Evolutionary conservation across 2,329 filamentous ascomycete species (phyloP).

Genomic region (Sphaerulina populicola): DNA sequence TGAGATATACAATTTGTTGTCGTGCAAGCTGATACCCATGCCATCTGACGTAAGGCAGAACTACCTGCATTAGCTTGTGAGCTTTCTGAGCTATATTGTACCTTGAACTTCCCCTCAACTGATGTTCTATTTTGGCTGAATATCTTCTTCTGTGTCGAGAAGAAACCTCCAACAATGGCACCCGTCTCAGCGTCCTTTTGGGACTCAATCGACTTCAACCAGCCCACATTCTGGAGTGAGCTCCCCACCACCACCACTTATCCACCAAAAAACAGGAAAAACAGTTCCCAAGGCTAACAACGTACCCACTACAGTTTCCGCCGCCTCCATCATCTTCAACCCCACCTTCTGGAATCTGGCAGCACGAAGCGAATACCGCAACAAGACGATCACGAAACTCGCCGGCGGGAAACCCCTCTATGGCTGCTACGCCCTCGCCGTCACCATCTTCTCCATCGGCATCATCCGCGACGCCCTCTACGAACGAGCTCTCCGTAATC

Average conservation of each 20-base stretch:
- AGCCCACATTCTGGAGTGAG: slow-evolving; percentile 43
- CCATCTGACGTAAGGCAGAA: neutral
- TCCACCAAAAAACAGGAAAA: neutral
- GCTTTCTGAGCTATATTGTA: neutral
- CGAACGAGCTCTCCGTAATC: slow-evolving; percentile 68
- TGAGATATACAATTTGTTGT: neutral
- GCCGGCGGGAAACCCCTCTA: slow-evolving; percentile 68
- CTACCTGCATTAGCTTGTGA: neutral
- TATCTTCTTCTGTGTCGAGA: neutral
- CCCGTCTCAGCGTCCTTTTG: slow-evolving; percentile 33
- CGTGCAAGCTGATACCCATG: neutral
- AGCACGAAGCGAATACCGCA: slow-evolving; percentile 82
- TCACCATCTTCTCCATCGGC: slow-evolving; percentile 83
- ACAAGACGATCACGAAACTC: slow-evolving; percentile 77
- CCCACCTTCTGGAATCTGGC: slow-evolving; percentile 98
- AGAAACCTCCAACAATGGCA: neutral
- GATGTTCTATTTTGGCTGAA: neutral
- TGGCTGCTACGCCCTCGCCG: slow-evolving; percentile 84
- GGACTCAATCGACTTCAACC: slow-evolving; percentile 35
- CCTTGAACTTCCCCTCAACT: neutral
- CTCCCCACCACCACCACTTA: neutral
- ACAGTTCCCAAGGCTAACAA: neutral
- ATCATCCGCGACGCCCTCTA: slow-evolving; percentile 73
- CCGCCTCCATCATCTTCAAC: slow-evolving; percentile 77
- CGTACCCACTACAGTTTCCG: slow-evolving; percentile 18